Evolutionary conservation across 2,329 filamentous ascomycete species (phyloP).

Genomic region (Ophiosphaerella korrae): DNA sequence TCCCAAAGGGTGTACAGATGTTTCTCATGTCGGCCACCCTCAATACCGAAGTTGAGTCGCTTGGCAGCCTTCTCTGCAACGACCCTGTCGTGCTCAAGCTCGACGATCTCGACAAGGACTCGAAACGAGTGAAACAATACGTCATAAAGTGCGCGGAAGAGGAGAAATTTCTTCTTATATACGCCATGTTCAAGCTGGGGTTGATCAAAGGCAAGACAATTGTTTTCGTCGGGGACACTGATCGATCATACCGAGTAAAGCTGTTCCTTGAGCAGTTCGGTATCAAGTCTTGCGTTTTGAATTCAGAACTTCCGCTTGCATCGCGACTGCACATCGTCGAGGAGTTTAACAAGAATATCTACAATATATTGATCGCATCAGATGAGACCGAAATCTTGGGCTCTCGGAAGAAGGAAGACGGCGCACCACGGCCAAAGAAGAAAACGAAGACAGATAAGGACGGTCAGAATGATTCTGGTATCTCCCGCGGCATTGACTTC

Average conservation of each 20-base stretch:
- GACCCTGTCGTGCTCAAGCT: slow-evolving; percentile 81
- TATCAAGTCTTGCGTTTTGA: slow-evolving; percentile 89
- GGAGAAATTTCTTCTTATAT: slow-evolving; percentile 91
- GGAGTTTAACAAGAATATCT: slow-evolving; percentile 95
- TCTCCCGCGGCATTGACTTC: slow-evolving; percentile 97
- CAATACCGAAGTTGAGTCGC: slow-evolving; percentile 80
- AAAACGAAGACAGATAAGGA: slow-evolving; percentile 66
- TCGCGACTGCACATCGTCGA: slow-evolving; percentile 92
- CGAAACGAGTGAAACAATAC: slow-evolving; percentile 81
- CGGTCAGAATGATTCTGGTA: slow-evolving; percentile 84
- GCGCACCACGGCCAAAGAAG: slow-evolving; percentile 50
- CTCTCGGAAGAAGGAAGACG: slow-evolving; percentile 47
- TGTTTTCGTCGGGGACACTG: slow-evolving; percentile 83
- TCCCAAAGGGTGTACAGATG: slow-evolving; percentile 87
- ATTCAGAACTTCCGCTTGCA: slow-evolving; percentile 92
- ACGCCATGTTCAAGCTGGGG: slow-evolving; percentile 94
- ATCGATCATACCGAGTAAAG: slow-evolving; percentile 89
- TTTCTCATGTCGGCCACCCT: slow-evolving; percentile 94
- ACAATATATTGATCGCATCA: slow-evolving; percentile 96
- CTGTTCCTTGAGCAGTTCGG: slow-evolving; percentile 97
- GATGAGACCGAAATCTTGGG: slow-evolving; percentile 88
- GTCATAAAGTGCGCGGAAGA: slow-evolving; percentile 93
- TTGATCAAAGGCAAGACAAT: slow-evolving; percentile 92
- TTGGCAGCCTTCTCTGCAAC: slow-evolving; percentile 85
- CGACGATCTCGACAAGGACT: slow-evolving; percentile 78